Conservation (phyloP, 495 filamentous ascomycete genomes). For the Neurospora sp. region DNA sequence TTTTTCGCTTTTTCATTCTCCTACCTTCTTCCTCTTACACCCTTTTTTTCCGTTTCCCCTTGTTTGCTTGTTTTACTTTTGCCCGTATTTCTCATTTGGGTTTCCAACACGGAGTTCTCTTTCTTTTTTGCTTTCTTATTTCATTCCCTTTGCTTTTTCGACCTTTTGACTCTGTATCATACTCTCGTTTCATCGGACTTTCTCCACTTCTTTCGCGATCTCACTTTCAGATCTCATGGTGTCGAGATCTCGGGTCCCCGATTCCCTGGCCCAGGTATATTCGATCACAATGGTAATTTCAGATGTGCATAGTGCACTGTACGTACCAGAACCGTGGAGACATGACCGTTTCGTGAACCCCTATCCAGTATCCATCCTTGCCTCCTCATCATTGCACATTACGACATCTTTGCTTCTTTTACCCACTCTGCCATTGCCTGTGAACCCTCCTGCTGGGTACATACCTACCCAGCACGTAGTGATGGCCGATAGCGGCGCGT, state of each 20-base stretch:
- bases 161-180: not conserved
- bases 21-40: not conserved
- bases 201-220: not conserved
- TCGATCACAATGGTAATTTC: not conserved
- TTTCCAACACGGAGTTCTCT: not conserved
- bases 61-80: not conserved
- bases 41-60: not conserved
- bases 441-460: not conserved
- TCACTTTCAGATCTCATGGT: not conserved
- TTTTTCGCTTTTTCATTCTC: not conserved
- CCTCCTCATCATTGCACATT: not conserved
- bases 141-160: not conserved
- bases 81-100: not conserved
- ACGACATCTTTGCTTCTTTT: not conserved
- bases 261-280: not conserved
- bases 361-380: not conserved
- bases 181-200: not conserved
- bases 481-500: not conserved
- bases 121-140: not conserved
- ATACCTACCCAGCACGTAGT: not conserved
- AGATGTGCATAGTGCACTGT: not conserved
- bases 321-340: not conserved
- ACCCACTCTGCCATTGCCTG: not conserved
- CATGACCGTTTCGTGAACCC: not conserved
- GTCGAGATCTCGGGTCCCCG: not conserved